These are phyloP conservation scores for Metarhizium brunneum DNA, from an alignment of 2,329 filamentous ascomycete genomes.

Conservation along the genomic window DNA sequence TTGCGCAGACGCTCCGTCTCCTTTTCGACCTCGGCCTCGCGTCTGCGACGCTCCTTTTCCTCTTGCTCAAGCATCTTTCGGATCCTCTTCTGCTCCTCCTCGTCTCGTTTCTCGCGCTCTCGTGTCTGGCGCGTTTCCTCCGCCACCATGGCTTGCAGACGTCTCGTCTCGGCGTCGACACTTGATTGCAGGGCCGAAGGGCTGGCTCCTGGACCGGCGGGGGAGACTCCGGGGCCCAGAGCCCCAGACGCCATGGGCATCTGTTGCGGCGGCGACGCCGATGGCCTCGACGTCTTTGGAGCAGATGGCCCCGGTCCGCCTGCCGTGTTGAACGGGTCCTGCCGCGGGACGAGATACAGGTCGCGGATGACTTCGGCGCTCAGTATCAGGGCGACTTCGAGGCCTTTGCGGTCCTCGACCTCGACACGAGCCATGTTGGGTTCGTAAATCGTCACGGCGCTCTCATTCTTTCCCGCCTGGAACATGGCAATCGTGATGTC, in stretches of 20 bases:
- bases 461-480: constrained; percentile 57
- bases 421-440: constrained; percentile 86
- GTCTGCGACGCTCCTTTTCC: constrained; percentile 44
- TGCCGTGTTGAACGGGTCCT: constrained; percentile 70
- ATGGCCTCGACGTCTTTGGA: constrained; percentile 1
- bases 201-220: constrained; percentile 3
- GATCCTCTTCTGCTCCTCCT: constrained; percentile 44
- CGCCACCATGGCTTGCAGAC: constrained; percentile 49
- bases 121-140: constrained; percentile 41
- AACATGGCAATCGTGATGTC: constrained; percentile 94
- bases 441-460: constrained; percentile 74
- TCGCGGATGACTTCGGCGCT: constrained; percentile 57
- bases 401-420: constrained; percentile 85
- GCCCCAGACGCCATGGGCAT: constrained; percentile 27
- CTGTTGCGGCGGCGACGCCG: constrained; percentile 17
- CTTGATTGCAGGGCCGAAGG: constrained; percentile 22
- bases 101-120: constrained; percentile 47
- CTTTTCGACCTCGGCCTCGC: constrained; percentile 54
- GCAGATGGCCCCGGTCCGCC: constrained; percentile 21
- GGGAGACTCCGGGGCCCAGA: constrained; percentile 16
- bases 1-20: constrained; percentile 75
- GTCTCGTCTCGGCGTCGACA: constrained; percentile 69
- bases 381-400: constrained; percentile 71
- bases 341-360: constrained; percentile 53
- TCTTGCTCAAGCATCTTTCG: constrained; percentile 59